Base-by-base conservation (phyloP, 768 basidiomycete genomes). In the Lanmaoa pseudosensibilis region DNA sequence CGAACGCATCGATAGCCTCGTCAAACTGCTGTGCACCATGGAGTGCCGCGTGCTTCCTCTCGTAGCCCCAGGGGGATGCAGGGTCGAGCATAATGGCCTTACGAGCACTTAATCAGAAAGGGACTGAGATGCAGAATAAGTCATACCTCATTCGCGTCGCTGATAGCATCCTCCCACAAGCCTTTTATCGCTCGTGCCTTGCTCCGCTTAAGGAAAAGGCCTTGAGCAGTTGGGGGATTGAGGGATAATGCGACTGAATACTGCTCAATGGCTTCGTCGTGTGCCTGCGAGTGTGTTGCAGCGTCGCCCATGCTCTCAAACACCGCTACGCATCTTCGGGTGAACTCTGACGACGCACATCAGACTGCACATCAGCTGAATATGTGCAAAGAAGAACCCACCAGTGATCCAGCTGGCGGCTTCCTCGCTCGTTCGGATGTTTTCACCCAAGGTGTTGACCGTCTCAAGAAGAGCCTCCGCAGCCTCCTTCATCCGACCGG, bases 221-320 rank as follows among this genome's bases (percentile, higher is more conserved):
- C 9, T 8, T 46, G 44, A 21, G 48, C 19, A 7, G 15, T 43
- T 16, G 38, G 36, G 3, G 61, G 61, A 15, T 46, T 25, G 48
- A 64, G 58, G 9, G 54, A 59, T 32, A 64, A 27, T 9, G 63
- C 63, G 7, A 54, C 34, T 1, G 61, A 57, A 25, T 63, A 63
- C 15, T 54, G 51, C n/a, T 46, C 54, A 41, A 62, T 59, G 11
- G 62, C 62, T 32, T 59, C 45, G 12, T 63, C 52, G 6, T 62
- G 43, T 18, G 27, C 30, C 16, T 50, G 40, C 1, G 60, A 55
- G 19, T 40, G 25, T 5, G 46, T 44, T 19, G 60, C 57, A 21
- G 39, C 51, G 11, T 63, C 60, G 2, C 60, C 62, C 54, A 55
- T 54, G 34, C 41, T 47, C 38, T 63, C 60, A 13, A 62, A 47